phyloP scores from a whole-genome alignment of 352 stramenopile species.

The Phytophthora palmivora region DNA sequence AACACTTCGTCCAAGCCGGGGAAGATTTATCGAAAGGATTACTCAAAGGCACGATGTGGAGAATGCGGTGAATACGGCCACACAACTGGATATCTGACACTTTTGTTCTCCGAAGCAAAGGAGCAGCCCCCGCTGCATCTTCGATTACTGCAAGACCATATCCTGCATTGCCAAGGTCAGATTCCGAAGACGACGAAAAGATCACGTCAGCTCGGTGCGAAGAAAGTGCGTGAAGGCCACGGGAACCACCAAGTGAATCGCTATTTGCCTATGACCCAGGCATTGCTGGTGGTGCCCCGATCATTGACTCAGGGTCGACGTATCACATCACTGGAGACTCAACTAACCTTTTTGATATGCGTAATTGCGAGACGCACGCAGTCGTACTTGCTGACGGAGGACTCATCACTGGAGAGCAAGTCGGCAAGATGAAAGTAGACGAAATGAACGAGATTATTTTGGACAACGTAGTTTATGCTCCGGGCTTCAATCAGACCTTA shows the following conservation, averaged over 20 bases:
- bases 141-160: no score
- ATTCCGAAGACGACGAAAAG: not conserved
- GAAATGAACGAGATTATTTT: not conserved
- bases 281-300: slow-evolving; percentile 2
- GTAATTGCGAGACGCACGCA: slow-evolving; percentile 4
- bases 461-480: slow-evolving; percentile 8
- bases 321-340: slow-evolving; percentile 11
- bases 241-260: no score
- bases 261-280: slow-evolving; percentile 13
- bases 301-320: slow-evolving; percentile 10
- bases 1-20: not conserved
- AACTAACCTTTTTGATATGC: slow-evolving; percentile 3
- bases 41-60: slow-evolving; percentile 6
- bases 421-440: slow-evolving; percentile 6
- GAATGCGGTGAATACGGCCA: slow-evolving; percentile 9
- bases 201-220: no score
- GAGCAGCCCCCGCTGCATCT: not conserved
- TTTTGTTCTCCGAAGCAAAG: slow-evolving; percentile 2
- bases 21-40: not conserved
- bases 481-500: slow-evolving; percentile 5
- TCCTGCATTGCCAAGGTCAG: no score
- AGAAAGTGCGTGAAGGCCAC: not conserved
- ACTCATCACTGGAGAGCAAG: not conserved
- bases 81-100: slow-evolving; percentile 5
- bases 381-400: slow-evolving; percentile 11